phyloP scores from a whole-genome alignment of 2,329 filamentous ascomycete species.

The Epichloe baconii region DNA sequence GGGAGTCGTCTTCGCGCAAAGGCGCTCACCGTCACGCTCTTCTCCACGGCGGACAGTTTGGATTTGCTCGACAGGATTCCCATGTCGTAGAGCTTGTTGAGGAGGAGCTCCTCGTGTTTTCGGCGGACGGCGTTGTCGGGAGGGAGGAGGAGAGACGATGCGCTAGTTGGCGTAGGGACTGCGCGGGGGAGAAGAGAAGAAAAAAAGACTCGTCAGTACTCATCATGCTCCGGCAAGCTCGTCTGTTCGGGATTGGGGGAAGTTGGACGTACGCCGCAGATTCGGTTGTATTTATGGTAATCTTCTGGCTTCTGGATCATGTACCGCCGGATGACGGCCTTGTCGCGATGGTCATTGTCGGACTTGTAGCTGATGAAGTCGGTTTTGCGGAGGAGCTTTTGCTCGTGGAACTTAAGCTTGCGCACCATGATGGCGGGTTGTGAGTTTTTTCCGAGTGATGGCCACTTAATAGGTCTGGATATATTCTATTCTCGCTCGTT shows the following conservation, averaged over 20 bases:
- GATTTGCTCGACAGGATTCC: slow-evolving; percentile 66
- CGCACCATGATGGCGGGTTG: slow-evolving; percentile 55
- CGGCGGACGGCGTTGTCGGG: slow-evolving; percentile 63
- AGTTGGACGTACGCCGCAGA: slow-evolving; percentile 48
- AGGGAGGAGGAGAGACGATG: slow-evolving; percentile 79
- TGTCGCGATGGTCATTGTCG: slow-evolving; percentile 76
- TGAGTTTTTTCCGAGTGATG: neutral
- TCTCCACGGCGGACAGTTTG: slow-evolving; percentile 74
- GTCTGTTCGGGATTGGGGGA: neutral
- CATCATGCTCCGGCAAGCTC: neutral
- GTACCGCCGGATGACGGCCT: slow-evolving; percentile 69
- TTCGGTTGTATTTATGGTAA: slow-evolving; percentile 54
- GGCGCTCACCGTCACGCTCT: slow-evolving; percentile 76
- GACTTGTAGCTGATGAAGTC: slow-evolving; percentile 92
- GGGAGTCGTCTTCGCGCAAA: slow-evolving; percentile 75
- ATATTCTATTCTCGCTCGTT: too few species aligned
- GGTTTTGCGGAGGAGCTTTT: slow-evolving; percentile 83
- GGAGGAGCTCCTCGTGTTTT: slow-evolving; percentile 74
- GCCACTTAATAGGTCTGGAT: too few species aligned
- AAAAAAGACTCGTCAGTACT: neutral
- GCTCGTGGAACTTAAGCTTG: slow-evolving; percentile 93
- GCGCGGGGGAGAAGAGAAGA: slow-evolving; percentile 8
- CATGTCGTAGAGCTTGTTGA: slow-evolving; percentile 90
- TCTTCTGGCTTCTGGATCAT: slow-evolving; percentile 82
- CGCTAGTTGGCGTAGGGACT: slow-evolving; percentile 80